A percentile compares a stretch with the other conserved stretches of the same genome.
Conservation (phyloP, 2,329 filamentous ascomycete species). For the Colletotrichum liaoningense region DNA sequence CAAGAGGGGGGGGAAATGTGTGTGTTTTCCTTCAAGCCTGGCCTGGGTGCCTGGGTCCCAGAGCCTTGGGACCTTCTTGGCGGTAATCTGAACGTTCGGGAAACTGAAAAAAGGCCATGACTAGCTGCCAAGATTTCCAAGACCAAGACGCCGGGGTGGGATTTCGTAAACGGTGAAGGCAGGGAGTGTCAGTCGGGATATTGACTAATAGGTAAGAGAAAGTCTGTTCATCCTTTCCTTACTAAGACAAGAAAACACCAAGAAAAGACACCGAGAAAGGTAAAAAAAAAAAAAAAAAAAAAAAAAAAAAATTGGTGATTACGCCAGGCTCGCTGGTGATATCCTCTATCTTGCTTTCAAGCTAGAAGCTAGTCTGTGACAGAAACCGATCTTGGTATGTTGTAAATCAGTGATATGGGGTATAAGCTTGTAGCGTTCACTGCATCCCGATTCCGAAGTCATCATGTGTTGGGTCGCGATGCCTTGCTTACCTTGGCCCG, state of each 20-base stretch:
- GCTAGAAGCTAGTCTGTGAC: not conserved
- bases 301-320: too few relatives aligned
- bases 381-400: too few relatives aligned
- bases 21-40: not conserved
- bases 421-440: not conserved
- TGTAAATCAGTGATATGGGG: not conserved
- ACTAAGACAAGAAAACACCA: too few relatives aligned
- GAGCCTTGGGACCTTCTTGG: not conserved
- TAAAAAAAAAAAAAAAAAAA: not conserved
- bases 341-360: not conserved
- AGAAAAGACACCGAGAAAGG: not conserved
- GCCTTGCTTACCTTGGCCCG: not conserved
- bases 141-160: not conserved
- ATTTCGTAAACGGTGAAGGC: not conserved
- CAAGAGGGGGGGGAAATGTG: not conserved
- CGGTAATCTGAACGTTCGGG: not conserved
- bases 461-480: not conserved
- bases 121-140: not conserved
- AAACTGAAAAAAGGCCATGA: not conserved
- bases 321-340: not conserved
- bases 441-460: not conserved
- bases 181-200: too few relatives aligned
- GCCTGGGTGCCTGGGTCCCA: not conserved
- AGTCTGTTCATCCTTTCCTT: not conserved
- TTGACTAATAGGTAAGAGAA: too few relatives aligned